A percentile compares a stretch with the other conserved stretches of the same genome.
phyloP scores from a whole-genome alignment of 371 early-diverging fungal genomes.

The Mucor velutinosus region DNA sequence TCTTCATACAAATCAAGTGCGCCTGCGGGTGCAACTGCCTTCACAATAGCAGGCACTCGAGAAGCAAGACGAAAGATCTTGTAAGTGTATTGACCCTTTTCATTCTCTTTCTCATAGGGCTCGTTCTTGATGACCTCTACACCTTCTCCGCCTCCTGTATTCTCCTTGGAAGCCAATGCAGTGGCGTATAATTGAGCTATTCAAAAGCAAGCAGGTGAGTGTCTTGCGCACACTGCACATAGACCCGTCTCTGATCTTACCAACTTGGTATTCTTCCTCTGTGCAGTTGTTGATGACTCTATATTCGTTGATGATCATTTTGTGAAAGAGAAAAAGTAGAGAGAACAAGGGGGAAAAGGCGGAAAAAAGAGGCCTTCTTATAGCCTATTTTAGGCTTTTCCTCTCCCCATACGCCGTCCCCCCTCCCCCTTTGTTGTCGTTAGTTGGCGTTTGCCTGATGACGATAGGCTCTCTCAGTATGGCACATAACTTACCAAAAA shows the following conservation, averaged over 20 bases:
- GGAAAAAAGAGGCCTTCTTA: not conserved
- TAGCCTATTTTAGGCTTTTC: constrained; percentile 1
- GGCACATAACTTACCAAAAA: too few species aligned
- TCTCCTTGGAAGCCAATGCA: constrained; percentile 68
- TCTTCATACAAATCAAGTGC: constrained; percentile 70
- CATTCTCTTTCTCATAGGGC: constrained; percentile 61
- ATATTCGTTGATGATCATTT: constrained; percentile 69
- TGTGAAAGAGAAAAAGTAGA: constrained; percentile 11
- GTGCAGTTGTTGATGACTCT: constrained; percentile 73
- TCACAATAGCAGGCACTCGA: constrained; percentile 57
- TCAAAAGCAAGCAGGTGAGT: not conserved
- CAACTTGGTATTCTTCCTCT: constrained; percentile 66
- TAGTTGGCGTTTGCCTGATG: not conserved
- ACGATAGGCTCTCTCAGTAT: not conserved
- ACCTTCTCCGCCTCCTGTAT: constrained; percentile 74
- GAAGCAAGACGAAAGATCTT: constrained; percentile 69
- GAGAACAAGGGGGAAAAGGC: not conserved
- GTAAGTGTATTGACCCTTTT: constrained; percentile 75
- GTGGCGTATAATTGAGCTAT: constrained; percentile 73
- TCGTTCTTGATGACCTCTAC: constrained; percentile 74
- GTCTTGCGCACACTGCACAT: not conserved
- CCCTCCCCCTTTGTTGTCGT: not conserved
- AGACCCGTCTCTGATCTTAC: constrained; percentile 2
- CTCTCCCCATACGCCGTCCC: not conserved
- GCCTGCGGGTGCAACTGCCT: constrained; percentile 60